These are phyloP conservation scores for Boletellus emodensis DNA, from an alignment of 768 basidiomycete genomes.

Conservation along the genomic window DNA sequence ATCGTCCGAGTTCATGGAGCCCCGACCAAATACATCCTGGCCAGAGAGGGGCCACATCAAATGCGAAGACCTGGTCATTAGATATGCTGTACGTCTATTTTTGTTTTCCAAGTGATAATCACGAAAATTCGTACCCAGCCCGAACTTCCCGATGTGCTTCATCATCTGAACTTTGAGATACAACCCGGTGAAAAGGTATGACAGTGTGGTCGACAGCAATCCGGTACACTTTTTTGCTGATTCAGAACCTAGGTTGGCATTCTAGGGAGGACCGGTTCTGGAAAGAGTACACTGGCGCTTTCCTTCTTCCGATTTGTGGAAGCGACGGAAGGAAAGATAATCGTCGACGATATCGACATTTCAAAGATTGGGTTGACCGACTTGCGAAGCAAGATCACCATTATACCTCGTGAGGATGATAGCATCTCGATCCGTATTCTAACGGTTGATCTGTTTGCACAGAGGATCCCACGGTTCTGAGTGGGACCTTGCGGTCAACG, in stretches of 20 bases:
- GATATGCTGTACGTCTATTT: slow-evolving; percentile 59
- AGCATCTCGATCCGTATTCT: background rate
- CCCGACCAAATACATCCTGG: slow-evolving; percentile 78
- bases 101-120: slow-evolving; percentile 2
- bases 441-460: slow-evolving; percentile 4
- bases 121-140: slow-evolving; percentile 44
- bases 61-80: slow-evolving; percentile 71
- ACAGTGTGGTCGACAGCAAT: background rate
- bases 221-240: background rate
- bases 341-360: slow-evolving; percentile 78
- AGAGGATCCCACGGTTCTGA: slow-evolving; percentile 90
- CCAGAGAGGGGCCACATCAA: slow-evolving; percentile 65
- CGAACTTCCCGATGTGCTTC: slow-evolving; percentile 82
- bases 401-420: slow-evolving; percentile 59
- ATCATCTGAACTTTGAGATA: slow-evolving; percentile 71
- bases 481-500: slow-evolving; percentile 75
- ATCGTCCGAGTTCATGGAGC: slow-evolving; percentile 80
- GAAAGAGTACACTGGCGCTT: slow-evolving; percentile 78
- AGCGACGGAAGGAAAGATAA: slow-evolving; percentile 67
- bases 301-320: slow-evolving; percentile 93
- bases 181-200: slow-evolving; percentile 70
- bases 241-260: slow-evolving; percentile 52
- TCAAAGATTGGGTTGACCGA: slow-evolving; percentile 77
- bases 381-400: slow-evolving; percentile 70
- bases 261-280: slow-evolving; percentile 65